These are phyloP conservation scores for Penicillium vulpinum DNA, from an alignment of 2,329 filamentous ascomycete genomes.

Conservation along the genomic window DNA sequence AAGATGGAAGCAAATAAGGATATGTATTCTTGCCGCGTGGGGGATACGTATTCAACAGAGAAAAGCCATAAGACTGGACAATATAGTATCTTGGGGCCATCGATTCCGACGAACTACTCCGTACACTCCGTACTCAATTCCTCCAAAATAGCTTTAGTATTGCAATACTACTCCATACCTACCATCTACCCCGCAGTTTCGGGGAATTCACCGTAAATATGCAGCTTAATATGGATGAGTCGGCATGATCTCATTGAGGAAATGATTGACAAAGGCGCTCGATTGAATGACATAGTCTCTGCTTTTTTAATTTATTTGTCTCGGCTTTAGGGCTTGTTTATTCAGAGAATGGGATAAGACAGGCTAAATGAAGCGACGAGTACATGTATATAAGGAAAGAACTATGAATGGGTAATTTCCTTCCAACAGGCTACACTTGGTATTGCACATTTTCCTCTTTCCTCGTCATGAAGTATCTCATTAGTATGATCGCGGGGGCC, in stretches of 20 bases:
- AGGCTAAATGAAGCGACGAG: too few species aligned
- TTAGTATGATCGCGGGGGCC: conserved; percentile 11
- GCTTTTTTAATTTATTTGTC: background rate
- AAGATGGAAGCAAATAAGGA: background rate
- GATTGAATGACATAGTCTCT: background rate
- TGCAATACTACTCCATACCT: background rate
- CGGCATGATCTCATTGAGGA: background rate
- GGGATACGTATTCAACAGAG: background rate
- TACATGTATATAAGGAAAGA: background rate
- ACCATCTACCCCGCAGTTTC: conserved; percentile 2
- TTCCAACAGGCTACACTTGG: background rate
- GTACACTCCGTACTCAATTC: too few species aligned
- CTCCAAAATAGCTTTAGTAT: background rate
- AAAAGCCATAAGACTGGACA: background rate
- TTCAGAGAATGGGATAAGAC: background rate
- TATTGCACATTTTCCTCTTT: background rate
- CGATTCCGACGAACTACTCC: background rate
- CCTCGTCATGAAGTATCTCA: conserved; percentile 15
- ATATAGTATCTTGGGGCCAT: background rate
- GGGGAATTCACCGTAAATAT: background rate
- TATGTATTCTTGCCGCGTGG: background rate
- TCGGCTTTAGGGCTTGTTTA: background rate
- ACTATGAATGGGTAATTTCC: background rate
- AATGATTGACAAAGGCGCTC: background rate
- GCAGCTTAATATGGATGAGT: background rate